Evolutionary conservation across 2,329 filamentous ascomycete genomes (phyloP).

Genomic region (Verticillium dahliae): DNA sequence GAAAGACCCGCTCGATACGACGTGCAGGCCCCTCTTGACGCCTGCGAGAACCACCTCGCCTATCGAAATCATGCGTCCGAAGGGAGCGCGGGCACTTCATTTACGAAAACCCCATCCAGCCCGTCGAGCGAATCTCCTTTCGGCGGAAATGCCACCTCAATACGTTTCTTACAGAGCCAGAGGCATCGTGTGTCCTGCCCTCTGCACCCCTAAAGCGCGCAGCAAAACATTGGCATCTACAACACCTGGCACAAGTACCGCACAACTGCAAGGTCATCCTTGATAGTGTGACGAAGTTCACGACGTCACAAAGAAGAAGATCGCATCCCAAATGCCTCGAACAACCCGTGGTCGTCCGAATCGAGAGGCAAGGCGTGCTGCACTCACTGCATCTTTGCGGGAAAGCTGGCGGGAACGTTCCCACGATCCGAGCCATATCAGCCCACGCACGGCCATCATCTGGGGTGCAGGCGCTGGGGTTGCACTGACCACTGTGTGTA

Average conservation of each 20-base stretch:
- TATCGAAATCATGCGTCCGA: constrained; percentile 3
- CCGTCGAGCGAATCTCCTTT: background rate
- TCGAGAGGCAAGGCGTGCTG: too few relatives aligned
- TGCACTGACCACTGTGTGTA: constrained; percentile 1
- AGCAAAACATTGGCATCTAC: background rate
- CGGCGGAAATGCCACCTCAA: background rate
- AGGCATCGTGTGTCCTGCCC: background rate
- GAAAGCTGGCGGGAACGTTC: background rate
- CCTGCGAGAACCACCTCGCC: background rate
- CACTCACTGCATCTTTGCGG: too few relatives aligned
- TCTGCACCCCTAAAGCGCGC: background rate
- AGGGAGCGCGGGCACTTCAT: background rate
- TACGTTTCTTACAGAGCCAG: background rate
- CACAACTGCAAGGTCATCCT: too few relatives aligned
- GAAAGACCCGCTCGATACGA: background rate
- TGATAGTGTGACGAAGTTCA: background rate
- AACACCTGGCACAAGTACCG: too few relatives aligned
- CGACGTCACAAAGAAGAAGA: background rate
- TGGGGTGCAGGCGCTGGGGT: constrained; percentile 10
- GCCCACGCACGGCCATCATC: background rate
- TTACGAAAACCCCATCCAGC: background rate
- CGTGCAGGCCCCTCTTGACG: background rate
- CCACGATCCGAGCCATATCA: background rate
- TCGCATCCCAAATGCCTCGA: background rate
- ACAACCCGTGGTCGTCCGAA: too few relatives aligned